A percentile compares a stretch with the other conserved stretches of the same genome.
These are phyloP conservation scores for Glarea lozoyensis DNA, from an alignment of 495 filamentous ascomycete species.

Conservation along the genomic window DNA sequence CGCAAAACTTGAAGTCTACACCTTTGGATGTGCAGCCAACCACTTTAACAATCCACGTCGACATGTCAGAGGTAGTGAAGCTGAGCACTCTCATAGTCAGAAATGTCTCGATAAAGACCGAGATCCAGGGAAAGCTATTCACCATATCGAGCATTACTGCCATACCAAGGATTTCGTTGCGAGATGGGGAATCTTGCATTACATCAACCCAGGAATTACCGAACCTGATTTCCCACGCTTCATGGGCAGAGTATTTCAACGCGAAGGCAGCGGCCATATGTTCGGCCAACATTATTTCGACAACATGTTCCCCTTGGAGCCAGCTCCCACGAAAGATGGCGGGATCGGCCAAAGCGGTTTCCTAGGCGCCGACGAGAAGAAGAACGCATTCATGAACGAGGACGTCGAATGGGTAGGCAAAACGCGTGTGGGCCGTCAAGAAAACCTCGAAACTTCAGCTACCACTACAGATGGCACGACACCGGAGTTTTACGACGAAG, in stretches of 20 bases:
- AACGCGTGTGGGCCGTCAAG: background rate
- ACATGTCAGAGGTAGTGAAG: constrained; percentile 15
- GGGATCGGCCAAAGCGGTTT: constrained; percentile 10
- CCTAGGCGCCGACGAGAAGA: constrained; percentile 3
- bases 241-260: constrained; percentile 67
- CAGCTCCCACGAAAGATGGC: constrained; percentile 1
- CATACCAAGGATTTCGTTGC: constrained; percentile 71
- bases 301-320: constrained; percentile 60
- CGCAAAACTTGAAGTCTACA: constrained; percentile 71
- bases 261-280: constrained; percentile 58
- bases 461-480: constrained; percentile 9
- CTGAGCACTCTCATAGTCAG: constrained; percentile 17
- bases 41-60: constrained; percentile 78
- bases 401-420: constrained; percentile 26
- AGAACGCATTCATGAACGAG: constrained; percentile 50
- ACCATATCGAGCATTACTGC: constrained; percentile 79
- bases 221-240: constrained; percentile 39
- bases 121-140: constrained; percentile 37
- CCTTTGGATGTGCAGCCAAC: constrained; percentile 76
- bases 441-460: background rate
- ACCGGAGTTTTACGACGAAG: background rate
- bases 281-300: constrained; percentile 77
- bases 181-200: constrained; percentile 65
- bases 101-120: no score
- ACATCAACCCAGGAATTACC: constrained; percentile 32